phyloP scores from a whole-genome alignment of 805 yeast species.

The Hanseniaspora mollemarum region DNA sequence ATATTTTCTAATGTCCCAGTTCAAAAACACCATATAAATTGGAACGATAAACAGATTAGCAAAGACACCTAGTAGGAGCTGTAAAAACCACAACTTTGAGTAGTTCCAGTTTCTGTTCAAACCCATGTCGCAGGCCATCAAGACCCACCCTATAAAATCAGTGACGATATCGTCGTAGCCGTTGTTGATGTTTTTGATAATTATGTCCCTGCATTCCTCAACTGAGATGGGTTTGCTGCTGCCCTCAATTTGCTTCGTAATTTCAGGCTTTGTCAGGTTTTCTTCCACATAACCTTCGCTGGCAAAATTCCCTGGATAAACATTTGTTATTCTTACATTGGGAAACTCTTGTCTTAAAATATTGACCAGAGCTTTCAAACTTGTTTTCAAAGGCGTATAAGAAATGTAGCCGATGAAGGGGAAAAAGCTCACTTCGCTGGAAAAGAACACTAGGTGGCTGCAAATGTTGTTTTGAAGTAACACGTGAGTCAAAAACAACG shows the following conservation, averaged over 20 bases:
- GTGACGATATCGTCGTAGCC: constrained; percentile 72
- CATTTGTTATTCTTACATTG: constrained; percentile 57
- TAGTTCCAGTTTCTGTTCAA: constrained; percentile 40
- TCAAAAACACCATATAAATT: constrained; percentile 40
- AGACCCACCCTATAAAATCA: constrained; percentile 74
- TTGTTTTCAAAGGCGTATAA: constrained; percentile 83
- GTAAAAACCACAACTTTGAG: constrained; percentile 45
- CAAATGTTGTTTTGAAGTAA: constrained; percentile 33
- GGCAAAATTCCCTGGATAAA: constrained; percentile 79
- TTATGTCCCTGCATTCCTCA: constrained; percentile 50
- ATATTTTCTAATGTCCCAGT: constrained; percentile 41
- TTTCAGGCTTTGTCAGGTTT: constrained; percentile 71
- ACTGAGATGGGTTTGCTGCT: constrained; percentile 60
- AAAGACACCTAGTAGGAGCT: constrained; percentile 37
- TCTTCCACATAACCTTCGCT: constrained; percentile 82
- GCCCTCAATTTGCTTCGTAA: constrained; percentile 77
- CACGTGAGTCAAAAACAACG: constrained; percentile 59
- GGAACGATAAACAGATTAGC: constrained; percentile 48
- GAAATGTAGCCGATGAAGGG: constrained; percentile 86
- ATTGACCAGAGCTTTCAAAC: constrained; percentile 63
- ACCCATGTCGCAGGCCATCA: constrained; percentile 58
- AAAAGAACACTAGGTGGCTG: constrained; percentile 50
- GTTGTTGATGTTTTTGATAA: constrained; percentile 42
- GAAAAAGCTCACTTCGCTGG: constrained; percentile 71
- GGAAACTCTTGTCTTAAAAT: constrained; percentile 76